phyloP scores from a whole-genome alignment of 1,284 basidiomycete species.

The Prillingera fragicola region DNA sequence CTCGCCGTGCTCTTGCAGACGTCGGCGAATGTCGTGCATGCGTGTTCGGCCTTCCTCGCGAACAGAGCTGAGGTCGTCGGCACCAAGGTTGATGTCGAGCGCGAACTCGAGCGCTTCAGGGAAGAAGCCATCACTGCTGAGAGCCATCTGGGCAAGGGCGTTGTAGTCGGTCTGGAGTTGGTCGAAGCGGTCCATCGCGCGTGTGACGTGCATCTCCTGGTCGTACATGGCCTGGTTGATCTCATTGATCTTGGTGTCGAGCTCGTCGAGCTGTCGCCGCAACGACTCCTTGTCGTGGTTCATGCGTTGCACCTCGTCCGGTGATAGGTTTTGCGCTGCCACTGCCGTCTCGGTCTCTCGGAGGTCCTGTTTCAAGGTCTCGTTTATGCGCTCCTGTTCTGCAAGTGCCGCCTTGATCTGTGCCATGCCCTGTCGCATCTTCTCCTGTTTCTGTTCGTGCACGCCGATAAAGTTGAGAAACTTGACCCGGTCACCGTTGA shows the following conservation, averaged over 20 bases:
- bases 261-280: slow-evolving; percentile 62
- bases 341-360: slow-evolving; percentile 61
- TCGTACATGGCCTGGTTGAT: slow-evolving; percentile 63
- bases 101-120: slow-evolving; percentile 56
- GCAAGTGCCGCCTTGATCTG: slow-evolving; percentile 27
- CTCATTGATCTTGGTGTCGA: slow-evolving; percentile 66
- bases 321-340: slow-evolving; percentile 71
- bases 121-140: slow-evolving; percentile 1
- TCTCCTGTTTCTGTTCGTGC: slow-evolving; percentile 42
- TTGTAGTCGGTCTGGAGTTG: slow-evolving; percentile 70
- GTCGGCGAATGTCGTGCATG: slow-evolving; percentile 63
- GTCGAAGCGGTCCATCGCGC: slow-evolving; percentile 69
- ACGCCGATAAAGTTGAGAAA: slow-evolving; percentile 43
- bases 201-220: slow-evolving; percentile 70
- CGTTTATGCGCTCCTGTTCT: slow-evolving; percentile 20
- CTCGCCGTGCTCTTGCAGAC: slow-evolving; percentile 63
- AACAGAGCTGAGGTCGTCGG: slow-evolving; percentile 60
- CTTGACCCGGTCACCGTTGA: slow-evolving; percentile 44
- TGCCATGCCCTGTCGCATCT: slow-evolving; percentile 30
- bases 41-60: slow-evolving; percentile 60
- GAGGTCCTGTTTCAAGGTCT: slow-evolving; percentile 52
- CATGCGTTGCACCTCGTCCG: slow-evolving; percentile 79
- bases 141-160: slow-evolving; percentile 59
- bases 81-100: slow-evolving; percentile 67
- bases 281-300: slow-evolving; percentile 74